Conservation (phyloP, 768 basidiomycete genomes). For the Phylloporus rhodoxanthus region DNA sequence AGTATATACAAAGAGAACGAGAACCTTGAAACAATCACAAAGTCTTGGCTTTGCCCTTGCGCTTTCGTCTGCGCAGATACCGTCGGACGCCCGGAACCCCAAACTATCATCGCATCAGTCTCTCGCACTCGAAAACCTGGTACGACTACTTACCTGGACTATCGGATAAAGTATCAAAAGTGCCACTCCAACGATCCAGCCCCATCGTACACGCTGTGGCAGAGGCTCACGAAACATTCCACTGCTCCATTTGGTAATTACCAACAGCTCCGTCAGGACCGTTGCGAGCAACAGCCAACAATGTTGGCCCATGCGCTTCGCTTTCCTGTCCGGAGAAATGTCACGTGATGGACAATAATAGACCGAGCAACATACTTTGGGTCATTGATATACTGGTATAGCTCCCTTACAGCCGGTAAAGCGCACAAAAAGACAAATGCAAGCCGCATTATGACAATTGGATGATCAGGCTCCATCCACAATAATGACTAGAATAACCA, state of each 20-base stretch:
- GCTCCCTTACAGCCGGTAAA: slow-evolving; percentile 78
- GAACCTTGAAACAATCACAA: slow-evolving; percentile 14
- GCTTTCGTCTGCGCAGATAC: slow-evolving; percentile 39
- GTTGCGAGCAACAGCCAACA: slow-evolving; percentile 84
- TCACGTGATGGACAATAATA: not conserved
- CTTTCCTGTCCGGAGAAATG: slow-evolving; percentile 45
- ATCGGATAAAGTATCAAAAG: slow-evolving; percentile 65
- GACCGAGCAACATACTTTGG: slow-evolving; percentile 50
- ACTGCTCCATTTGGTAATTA: slow-evolving; percentile 77
- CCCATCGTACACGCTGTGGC: slow-evolving; percentile 56
- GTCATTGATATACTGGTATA: slow-evolving; percentile 78
- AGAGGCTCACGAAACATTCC: slow-evolving; percentile 63
- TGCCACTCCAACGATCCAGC: slow-evolving; percentile 56
- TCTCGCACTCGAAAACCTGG: not conserved
- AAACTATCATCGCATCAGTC: slow-evolving; percentile 42
- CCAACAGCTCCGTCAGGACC: slow-evolving; percentile 74
- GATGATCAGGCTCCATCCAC: slow-evolving; percentile 91
- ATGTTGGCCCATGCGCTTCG: slow-evolving; percentile 87
- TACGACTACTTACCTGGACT: slow-evolving; percentile 46
- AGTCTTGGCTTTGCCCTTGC: slow-evolving; percentile 30
- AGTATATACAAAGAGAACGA: not conserved
- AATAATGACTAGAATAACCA: slow-evolving; percentile 40
- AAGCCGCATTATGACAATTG: slow-evolving; percentile 67
- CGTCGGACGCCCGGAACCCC: slow-evolving; percentile 54
- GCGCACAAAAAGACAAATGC: slow-evolving; percentile 79